phyloP scores from a whole-genome alignment of 257 asterid species.

The Nicotiana obtusifolia region DNA sequence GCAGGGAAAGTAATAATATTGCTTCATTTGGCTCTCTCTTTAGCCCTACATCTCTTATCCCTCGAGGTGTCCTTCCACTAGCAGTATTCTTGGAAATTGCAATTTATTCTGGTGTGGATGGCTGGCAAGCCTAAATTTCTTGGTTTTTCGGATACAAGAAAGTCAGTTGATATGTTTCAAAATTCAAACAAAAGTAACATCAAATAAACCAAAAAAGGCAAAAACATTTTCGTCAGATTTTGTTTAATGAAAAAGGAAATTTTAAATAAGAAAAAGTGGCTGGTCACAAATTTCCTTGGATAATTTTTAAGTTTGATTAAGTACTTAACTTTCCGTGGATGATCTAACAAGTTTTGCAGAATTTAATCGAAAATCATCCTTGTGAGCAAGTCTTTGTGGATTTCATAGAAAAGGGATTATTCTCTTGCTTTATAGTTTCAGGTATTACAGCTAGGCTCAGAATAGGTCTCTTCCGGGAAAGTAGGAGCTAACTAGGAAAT shows the following conservation, averaged over 20 bases:
- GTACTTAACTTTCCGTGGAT: not conserved
- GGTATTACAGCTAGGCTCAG: not conserved
- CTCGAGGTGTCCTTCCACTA: conserved; percentile 3
- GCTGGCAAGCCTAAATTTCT: not conserved
- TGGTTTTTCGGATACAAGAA: conserved; percentile 2
- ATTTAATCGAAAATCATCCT: not conserved
- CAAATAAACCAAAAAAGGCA: not conserved
- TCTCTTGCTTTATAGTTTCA: not conserved
- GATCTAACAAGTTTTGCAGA: not conserved
- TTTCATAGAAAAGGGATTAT: not conserved
- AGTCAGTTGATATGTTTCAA: not conserved
- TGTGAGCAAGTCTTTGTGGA: not conserved
- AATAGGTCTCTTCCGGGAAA: not conserved
- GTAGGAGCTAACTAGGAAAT: not conserved
- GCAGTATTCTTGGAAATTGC: not conserved
- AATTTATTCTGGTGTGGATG: conserved; percentile 3
- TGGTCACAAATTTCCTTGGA: not conserved
- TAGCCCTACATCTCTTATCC: not conserved
- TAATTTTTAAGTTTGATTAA: not conserved
- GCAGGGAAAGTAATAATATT: not conserved
- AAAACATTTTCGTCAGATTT: not conserved
- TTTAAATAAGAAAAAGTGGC: not conserved
- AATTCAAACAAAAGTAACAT: not conserved
- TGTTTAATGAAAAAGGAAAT: not conserved
- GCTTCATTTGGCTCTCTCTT: not conserved